Evolutionary conservation across 2,329 filamentous ascomycete genomes (phyloP).

Genomic region (Colletotrichum camelliae): DNA sequence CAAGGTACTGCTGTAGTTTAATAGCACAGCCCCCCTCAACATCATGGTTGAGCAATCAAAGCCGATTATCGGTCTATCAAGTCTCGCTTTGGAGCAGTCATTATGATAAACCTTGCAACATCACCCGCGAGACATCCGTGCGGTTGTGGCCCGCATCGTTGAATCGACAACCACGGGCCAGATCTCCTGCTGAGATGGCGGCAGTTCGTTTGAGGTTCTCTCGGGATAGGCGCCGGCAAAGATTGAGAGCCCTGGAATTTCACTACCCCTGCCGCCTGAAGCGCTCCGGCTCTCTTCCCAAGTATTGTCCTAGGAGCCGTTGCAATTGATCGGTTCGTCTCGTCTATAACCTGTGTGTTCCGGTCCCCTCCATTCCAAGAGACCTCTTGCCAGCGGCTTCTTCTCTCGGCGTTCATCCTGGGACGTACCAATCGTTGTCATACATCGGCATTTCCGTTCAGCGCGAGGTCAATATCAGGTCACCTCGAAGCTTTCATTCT

Average conservation of each 20-base stretch:
- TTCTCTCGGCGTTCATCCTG: neutral
- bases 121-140: neutral
- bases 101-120: neutral
- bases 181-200: neutral
- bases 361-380: neutral
- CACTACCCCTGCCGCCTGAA: neutral
- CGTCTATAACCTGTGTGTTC: neutral
- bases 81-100: neutral
- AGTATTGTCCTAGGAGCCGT: neutral
- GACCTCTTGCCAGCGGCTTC: neutral
- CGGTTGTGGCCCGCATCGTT: neutral
- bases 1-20: neutral
- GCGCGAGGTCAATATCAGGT: neutral
- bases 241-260: neutral
- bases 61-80: neutral
- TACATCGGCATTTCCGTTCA: neutral
- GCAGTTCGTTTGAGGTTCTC: neutral
- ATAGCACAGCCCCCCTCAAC: neutral
- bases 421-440: neutral
- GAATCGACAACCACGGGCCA: neutral
- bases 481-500: neutral
- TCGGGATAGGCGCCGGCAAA: neutral
- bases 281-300: neutral
- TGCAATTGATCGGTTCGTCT: neutral
- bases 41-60: neutral